A percentile compares a stretch with the other conserved stretches of the same genome.
Evolutionary conservation across 192 early-diverging fungal species (phyloP).

Genomic region (Coemansia guatemalensis): DNA sequence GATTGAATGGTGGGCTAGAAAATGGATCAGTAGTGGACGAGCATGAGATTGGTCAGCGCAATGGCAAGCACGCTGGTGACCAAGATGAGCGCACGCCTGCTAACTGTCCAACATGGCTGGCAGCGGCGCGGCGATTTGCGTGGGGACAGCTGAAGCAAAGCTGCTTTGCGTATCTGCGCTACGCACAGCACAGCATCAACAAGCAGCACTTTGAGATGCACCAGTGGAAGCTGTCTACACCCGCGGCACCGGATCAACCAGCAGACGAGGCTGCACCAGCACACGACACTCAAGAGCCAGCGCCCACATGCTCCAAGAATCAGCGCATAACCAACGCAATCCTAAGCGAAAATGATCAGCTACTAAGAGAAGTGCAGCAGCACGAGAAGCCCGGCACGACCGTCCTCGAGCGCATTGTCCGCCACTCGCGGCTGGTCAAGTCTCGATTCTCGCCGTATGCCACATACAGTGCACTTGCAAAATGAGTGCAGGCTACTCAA

Average conservation of each 20-base stretch:
- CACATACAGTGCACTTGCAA: constrained; percentile 13
- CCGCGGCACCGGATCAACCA: neutral
- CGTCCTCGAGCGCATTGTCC: constrained; percentile 37
- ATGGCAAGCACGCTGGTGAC: neutral
- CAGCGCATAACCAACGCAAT: constrained; percentile 4
- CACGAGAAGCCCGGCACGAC: constrained; percentile 19
- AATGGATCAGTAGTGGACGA: neutral
- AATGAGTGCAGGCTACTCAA: neutral
- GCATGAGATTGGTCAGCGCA: neutral
- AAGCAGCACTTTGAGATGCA: constrained; percentile 27
- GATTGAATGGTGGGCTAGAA: neutral
- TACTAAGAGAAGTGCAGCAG: constrained; percentile 15
- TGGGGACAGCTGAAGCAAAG: constrained; percentile 47
- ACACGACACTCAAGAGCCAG: neutral
- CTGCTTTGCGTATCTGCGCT: constrained; percentile 28
- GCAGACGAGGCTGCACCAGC: neutral
- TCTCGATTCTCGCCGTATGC: constrained; percentile 24
- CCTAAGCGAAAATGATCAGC: constrained; percentile 11
- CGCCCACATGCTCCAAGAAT: neutral
- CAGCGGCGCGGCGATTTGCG: constrained; percentile 30
- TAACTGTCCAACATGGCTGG: constrained; percentile 37
- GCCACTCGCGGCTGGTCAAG: constrained; percentile 37
- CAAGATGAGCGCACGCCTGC: constrained; percentile 1
- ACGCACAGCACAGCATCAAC: constrained; percentile 26
- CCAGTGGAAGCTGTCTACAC: constrained; percentile 19